phyloP scores from a whole-genome alignment of 2,329 filamentous ascomycete genomes.

The Fusarium sp. region DNA sequence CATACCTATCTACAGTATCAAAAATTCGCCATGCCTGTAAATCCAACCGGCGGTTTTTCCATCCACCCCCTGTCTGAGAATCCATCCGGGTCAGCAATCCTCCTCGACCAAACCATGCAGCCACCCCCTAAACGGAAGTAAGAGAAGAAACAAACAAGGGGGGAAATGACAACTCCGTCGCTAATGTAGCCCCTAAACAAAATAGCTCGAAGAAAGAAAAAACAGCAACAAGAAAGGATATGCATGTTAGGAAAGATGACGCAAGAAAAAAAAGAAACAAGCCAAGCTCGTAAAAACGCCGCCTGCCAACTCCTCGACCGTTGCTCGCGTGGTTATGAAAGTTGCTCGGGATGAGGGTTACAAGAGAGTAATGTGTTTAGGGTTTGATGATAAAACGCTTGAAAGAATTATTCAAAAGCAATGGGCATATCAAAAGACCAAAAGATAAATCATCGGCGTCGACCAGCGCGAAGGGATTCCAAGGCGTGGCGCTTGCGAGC shows the following conservation, averaged over 20 bases:
- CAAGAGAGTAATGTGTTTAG: neutral
- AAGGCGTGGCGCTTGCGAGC: conserved; percentile 60
- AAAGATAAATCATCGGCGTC: conserved; percentile 41
- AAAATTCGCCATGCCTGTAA: conserved; percentile 6
- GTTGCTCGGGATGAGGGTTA: conserved; percentile 1
- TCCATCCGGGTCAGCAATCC: conserved; percentile 13
- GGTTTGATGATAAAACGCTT: neutral
- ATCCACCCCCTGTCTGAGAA: conserved; percentile 5
- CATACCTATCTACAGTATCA: conserved; percentile 28
- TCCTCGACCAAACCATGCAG: conserved; percentile 33
- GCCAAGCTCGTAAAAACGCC: conserved; percentile 33
- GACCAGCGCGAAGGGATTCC: conserved; percentile 50
- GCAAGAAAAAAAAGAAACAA: conserved; percentile 5
- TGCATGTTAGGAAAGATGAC: neutral
- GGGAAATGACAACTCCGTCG: conserved; percentile 52
- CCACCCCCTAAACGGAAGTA: conserved; percentile 7
- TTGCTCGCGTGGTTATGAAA: conserved; percentile 28
- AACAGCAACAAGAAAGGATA: conserved; percentile 11
- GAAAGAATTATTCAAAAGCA: neutral
- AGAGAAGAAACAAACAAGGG: conserved; percentile 8
- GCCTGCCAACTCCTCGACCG: conserved; percentile 33
- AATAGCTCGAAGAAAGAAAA: conserved; percentile 12
- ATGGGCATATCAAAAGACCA: neutral
- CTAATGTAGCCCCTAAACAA: conserved; percentile 49
- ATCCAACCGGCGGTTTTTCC: conserved; percentile 10